Evolutionary conservation across 1,284 basidiomycete species (phyloP).

Genomic region (Apiotrichum gamsii): DNA sequence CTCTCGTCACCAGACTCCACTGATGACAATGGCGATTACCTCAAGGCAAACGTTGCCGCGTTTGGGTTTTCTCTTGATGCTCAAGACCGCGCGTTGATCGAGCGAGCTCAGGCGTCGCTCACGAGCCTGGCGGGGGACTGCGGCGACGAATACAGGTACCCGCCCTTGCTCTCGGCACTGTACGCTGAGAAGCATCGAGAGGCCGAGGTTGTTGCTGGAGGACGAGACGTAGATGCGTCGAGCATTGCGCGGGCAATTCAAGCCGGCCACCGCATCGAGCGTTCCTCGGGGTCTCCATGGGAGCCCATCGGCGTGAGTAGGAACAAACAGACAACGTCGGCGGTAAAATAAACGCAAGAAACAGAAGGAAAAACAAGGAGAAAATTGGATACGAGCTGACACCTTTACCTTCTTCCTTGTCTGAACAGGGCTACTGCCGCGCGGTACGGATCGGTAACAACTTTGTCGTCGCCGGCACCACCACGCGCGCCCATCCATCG

Average conservation of each 20-base stretch:
- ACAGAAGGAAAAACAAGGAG: too few relatives aligned
- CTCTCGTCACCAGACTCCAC: too few relatives aligned
- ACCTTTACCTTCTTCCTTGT: too few relatives aligned
- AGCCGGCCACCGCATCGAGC: slow-evolving; percentile 3
- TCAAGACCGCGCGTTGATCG: not conserved
- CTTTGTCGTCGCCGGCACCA: slow-evolving; percentile 10
- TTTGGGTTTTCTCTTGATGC: slow-evolving; percentile 4
- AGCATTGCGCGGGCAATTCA: slow-evolving; percentile 3
- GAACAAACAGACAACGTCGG: too few relatives aligned
- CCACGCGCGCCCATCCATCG: slow-evolving; percentile 8
- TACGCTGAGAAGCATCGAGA: not conserved
- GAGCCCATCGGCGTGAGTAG: slow-evolving; percentile 10
- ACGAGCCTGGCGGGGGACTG: not conserved
- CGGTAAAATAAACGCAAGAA: too few relatives aligned
- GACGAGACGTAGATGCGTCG: too few relatives aligned
- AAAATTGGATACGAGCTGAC: too few relatives aligned
- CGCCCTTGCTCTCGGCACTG: slow-evolving; percentile 5
- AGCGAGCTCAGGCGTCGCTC: not conserved
- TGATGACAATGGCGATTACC: not conserved
- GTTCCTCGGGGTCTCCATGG: slow-evolving; percentile 5
- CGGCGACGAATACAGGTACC: slow-evolving; percentile 13
- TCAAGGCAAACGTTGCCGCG: not conserved
- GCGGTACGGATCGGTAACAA: slow-evolving; percentile 6
- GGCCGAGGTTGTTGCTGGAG: too few relatives aligned
- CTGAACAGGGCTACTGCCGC: slow-evolving; percentile 8